Conservation (phyloP, 164 flowering plant species). For the Vitis amurensis region DNA sequence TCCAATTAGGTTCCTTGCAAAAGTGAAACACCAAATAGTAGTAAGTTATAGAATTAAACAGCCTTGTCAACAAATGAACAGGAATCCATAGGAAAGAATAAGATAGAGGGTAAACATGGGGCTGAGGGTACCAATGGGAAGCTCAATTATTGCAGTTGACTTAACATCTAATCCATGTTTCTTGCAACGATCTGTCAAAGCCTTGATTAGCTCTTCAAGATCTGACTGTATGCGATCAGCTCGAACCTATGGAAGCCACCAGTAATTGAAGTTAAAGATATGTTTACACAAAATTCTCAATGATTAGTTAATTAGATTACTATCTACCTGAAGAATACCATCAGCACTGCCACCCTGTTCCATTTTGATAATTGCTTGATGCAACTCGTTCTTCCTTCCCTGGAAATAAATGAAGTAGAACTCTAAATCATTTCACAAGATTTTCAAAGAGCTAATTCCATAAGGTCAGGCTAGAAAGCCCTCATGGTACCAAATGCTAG, state of each 20-base stretch:
- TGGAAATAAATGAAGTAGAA: constrained; percentile 13
- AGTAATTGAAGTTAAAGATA: background rate
- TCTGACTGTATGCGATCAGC: constrained; percentile 79
- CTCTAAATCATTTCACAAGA: background rate
- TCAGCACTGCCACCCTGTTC: constrained; percentile 81
- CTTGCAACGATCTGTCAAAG: constrained; percentile 57
- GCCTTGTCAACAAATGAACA: background rate
- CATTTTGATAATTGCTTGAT: constrained; percentile 62
- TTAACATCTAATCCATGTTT: constrained; percentile 56
- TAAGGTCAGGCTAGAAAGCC: background rate
- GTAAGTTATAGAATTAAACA: no score
- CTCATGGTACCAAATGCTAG: background rate
- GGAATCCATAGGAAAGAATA: background rate
- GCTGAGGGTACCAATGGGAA: constrained; percentile 49
- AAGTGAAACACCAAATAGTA: background rate
- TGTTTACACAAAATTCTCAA: background rate
- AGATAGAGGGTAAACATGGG: background rate
- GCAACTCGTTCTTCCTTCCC: constrained; percentile 64
- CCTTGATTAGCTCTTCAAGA: constrained; percentile 67
- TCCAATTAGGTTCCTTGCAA: background rate
- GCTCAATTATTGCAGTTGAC: constrained; percentile 54
- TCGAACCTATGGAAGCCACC: constrained; percentile 50
- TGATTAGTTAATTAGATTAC: background rate
- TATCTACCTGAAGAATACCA: constrained; percentile 67
- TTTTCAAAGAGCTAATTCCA: constrained; percentile 1